Conservation (phyloP, 139 green algal species). For the Astrephomene gubernaculifera region DNA sequence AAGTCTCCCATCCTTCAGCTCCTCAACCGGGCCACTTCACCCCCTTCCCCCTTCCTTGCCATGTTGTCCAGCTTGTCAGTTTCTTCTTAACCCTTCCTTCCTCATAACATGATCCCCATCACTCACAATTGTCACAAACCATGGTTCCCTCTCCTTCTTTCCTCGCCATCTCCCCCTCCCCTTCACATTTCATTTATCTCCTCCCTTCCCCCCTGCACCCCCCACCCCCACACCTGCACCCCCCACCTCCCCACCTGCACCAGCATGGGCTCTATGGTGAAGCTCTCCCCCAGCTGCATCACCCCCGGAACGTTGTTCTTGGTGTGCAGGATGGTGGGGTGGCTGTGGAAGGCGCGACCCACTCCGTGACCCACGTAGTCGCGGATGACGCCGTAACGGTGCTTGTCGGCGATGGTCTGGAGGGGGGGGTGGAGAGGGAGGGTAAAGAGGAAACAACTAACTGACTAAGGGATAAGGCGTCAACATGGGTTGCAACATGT, state of each 20-base stretch:
- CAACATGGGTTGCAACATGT: no score
- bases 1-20: no score
- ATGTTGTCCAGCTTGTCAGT: no score
- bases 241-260: constrained; percentile 52
- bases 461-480: no score
- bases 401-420: constrained; percentile 77
- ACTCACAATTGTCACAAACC: not conserved
- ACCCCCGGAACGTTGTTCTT: constrained; percentile 76
- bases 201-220: not conserved
- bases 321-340: constrained; percentile 88
- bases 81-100: not conserved
- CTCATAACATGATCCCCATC: not conserved
- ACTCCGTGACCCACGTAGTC: constrained; percentile 95
- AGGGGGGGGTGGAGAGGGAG: not conserved
- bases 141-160: not conserved
- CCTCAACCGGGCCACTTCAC: no score
- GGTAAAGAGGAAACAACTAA: not conserved
- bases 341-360: constrained; percentile 90
- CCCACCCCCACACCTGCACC: not conserved
- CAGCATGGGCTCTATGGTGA: constrained; percentile 99
- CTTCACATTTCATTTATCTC: not conserved
- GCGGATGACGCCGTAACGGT: constrained; percentile 78
- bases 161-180: not conserved
- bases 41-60: no score
- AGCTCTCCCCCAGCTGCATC: constrained; percentile 86